Base-by-base conservation (phyloP, 2,329 filamentous ascomycete species). In the Ascochyta clinopodiicola region DNA sequence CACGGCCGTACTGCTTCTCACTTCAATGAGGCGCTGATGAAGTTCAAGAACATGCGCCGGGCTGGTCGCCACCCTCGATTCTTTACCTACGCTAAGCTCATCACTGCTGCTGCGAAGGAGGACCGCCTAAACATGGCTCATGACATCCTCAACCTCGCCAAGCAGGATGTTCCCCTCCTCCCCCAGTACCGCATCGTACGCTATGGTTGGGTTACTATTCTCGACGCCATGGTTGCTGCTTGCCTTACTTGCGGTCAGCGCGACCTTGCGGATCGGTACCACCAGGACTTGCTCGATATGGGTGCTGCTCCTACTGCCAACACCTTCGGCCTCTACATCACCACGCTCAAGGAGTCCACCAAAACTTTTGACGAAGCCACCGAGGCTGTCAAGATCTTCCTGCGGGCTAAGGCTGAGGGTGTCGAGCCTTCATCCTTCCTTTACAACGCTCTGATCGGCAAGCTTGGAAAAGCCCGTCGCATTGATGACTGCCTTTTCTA, bases 401-500 rank as follows among this genome's bases (percentile, higher is more conserved):
- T 95, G 70, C 91, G 92, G 53, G 93, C 95, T 55, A 92, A 96
- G 80, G 82, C 89, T 12, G 95, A 99, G 78, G 93, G 94, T 56
- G 95, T 99, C 13, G 91, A 96, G 78, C 93, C 95, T 19, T 96
- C 91, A 43, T 96, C 94, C 0, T 99, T 99, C 83, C 78, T 99
- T 61, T 99, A 98, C 85, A 99, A 99, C 69, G 95, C 95, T 45
- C 83, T 99, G 27, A 99, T 99, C 64, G 95, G 95, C 71, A 99
- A 99, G 81, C 88, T 99, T 36, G 95, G 95, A 71, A 98, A 98
- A 83, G 95, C 95, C 51, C 90, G 95, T 49, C 92, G 95, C 58
- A 98, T 99, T 61, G 95, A 99, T 66, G 95, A 99, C 80, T 98
- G 94, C 73, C 86, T 99, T 22, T 96, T 95, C 76, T 98, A 97